Percentiles rank a stretch among this genome's conserved stretches.
Conservation (phyloP, 768 basidiomycete species). For the Heimioporus sp. region DNA sequence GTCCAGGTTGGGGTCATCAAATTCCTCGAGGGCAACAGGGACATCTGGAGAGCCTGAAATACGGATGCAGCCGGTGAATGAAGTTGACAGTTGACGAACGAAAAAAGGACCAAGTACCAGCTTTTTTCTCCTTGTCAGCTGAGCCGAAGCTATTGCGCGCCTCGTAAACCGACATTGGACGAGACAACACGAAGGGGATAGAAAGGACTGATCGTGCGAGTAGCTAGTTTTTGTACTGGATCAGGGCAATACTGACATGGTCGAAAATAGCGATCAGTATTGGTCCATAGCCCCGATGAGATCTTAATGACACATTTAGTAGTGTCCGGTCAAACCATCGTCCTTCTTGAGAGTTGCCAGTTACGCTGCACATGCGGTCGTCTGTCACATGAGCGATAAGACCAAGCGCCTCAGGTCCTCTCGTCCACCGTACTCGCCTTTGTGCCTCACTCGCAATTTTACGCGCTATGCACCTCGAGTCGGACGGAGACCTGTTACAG, state of each 20-base stretch:
- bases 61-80: not conserved
- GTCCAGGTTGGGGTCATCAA: slow-evolving; percentile 40
- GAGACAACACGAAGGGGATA: not conserved
- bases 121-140: slow-evolving; percentile 22
- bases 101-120: slow-evolving; percentile 5
- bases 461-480: too few relatives aligned
- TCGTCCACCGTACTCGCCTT: too few relatives aligned
- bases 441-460: too few relatives aligned
- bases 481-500: too few relatives aligned
- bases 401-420: too few relatives aligned
- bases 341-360: too few relatives aligned
- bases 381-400: too few relatives aligned
- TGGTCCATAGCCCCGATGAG: not conserved
- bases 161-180: slow-evolving; percentile 20
- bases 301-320: not conserved
- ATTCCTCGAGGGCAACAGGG: slow-evolving; percentile 18
- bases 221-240: slow-evolving; percentile 13
- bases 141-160: slow-evolving; percentile 18
- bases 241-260: not conserved
- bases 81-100: too few relatives aligned
- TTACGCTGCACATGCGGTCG: slow-evolving; percentile 5
- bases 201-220: not conserved
- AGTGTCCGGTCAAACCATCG: too few relatives aligned
- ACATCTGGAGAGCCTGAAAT: slow-evolving; percentile 2
- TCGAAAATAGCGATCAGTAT: too few relatives aligned